Base-by-base conservation (phyloP, 495 filamentous ascomycete species). In the Bacidia rubella region DNA sequence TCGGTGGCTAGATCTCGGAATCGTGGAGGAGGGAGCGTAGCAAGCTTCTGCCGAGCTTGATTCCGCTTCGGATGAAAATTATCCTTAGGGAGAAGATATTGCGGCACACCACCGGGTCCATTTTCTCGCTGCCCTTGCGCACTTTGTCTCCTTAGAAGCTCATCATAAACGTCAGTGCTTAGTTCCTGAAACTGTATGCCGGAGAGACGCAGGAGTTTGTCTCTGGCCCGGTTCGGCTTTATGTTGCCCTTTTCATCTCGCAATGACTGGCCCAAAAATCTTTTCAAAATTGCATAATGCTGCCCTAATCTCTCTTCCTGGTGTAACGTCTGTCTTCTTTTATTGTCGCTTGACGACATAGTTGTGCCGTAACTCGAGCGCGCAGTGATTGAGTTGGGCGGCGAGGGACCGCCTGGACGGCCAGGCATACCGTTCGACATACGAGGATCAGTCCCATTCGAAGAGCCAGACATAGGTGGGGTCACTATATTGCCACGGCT, bases 41-140 rank as follows among this genome's bases (percentile, higher is more conserved):
- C 86, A 12, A 98, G 80, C 65, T 92, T 95, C 68, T 94, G 86
- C 46, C 92, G 78, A 5, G 92, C 92, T 65, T 96, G 89, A 63
- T 98, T 98, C 45, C 92, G 82, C 68, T 97, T 97, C 20, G 87
- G 87, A 68, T 98, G 93, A 68, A 96, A 97, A 52, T 83, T 83
- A 19, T 79, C 71, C 63, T 89, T 88, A 4, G 92, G 86, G 19
- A 86, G 71, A 10, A 98, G 74, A 63, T 78, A 90, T 19, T 78
- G 72, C 11, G 87, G 87, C 2, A 78, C 65, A 54, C 60, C 54
- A 40, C 55, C 49, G 58, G 57, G 55, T 60, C 60, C 58, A 20
- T 75, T 72, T 17, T 61, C 62, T 24, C 53, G 56, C 15, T 56
- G 62, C 45, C 78, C 76, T 38, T 72, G 59, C 29, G 79, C 72